phyloP scores from a whole-genome alignment of 2,329 filamentous ascomycete species.

The Alternaria viburni region DNA sequence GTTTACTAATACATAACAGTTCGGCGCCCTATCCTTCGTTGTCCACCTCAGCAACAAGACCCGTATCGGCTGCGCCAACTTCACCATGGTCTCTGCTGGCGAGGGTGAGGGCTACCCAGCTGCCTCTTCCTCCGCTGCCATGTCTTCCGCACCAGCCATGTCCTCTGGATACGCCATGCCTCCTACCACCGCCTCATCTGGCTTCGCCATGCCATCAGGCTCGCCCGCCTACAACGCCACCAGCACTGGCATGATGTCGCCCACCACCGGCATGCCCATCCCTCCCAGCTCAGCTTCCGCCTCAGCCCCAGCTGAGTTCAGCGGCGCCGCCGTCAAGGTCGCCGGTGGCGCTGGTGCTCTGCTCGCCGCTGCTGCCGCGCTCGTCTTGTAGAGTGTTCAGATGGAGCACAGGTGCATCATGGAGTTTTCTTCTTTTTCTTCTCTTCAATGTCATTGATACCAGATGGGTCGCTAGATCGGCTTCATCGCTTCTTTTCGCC shows the following conservation, averaged over 20 bases:
- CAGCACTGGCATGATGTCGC: constrained; percentile 13
- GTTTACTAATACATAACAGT: constrained; percentile 15
- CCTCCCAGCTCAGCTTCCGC: constrained; percentile 20
- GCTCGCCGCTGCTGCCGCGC: constrained; percentile 28
- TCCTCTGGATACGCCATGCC: constrained; percentile 3
- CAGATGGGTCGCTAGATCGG: constrained; percentile 13
- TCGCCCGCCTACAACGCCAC: constrained; percentile 19
- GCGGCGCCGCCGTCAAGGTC: constrained; percentile 27
- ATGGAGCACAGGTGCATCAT: constrained; percentile 13
- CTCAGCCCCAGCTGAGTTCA: constrained; percentile 21
- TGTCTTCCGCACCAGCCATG: not conserved
- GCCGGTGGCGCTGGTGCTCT: constrained; percentile 29
- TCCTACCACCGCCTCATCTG: constrained; percentile 11
- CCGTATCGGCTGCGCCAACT: constrained; percentile 64
- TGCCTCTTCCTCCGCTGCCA: not conserved
- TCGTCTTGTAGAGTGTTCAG: constrained; percentile 30
- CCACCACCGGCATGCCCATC: constrained; percentile 21
- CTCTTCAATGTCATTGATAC: constrained; percentile 24
- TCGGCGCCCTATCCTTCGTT: constrained; percentile 62
- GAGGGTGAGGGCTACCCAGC: constrained; percentile 43
- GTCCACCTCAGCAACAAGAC: constrained; percentile 61
- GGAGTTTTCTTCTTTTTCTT: constrained; percentile 17
- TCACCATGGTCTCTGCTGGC: constrained; percentile 62
- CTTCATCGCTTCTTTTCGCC: not conserved
- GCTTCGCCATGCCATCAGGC: constrained; percentile 17